Evolutionary conservation across 179 eudicot genomes (phyloP).

Genomic region (Heliamphora pulchella): DNA sequence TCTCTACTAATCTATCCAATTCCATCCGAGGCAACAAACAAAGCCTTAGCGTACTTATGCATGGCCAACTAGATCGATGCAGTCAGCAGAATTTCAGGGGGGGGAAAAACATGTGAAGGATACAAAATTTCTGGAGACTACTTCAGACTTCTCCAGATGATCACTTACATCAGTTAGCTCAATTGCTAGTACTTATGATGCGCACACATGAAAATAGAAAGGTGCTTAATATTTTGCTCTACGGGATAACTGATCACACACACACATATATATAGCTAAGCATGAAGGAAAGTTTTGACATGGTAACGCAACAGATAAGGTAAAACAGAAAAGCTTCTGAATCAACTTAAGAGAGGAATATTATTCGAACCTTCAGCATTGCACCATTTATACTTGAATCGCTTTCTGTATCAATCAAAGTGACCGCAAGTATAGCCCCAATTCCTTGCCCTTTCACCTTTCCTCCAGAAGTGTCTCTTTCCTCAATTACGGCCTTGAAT

Average conservation of each 20-base stretch:
- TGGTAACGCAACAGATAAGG: neutral
- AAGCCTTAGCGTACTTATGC: too few relatives aligned
- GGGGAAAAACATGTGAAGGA: neutral
- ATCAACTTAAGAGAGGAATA: neutral
- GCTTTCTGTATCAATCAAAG: conserved; percentile 55
- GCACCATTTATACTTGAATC: conserved; percentile 59
- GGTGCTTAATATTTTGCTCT: too few relatives aligned
- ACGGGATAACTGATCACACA: too few relatives aligned
- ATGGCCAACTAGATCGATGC: too few relatives aligned
- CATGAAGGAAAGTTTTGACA: neutral
- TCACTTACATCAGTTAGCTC: too few relatives aligned
- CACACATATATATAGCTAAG: too few relatives aligned
- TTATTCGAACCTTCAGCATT: conserved; percentile 62
- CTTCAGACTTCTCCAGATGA: too few relatives aligned
- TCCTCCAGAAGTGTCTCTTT: conserved; percentile 71
- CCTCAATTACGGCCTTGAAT: conserved; percentile 74
- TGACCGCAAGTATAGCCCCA: conserved; percentile 61
- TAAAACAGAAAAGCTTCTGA: neutral
- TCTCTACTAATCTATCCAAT: too few relatives aligned
- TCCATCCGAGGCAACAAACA: too few relatives aligned
- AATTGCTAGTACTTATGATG: too few relatives aligned
- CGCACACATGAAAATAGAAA: too few relatives aligned
- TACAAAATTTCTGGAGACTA: neutral
- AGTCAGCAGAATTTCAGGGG: too few relatives aligned
- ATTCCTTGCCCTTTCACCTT: conserved; percentile 93